phyloP scores from a whole-genome alignment of 345 rosid genomes.

The Camelina hispida region DNA sequence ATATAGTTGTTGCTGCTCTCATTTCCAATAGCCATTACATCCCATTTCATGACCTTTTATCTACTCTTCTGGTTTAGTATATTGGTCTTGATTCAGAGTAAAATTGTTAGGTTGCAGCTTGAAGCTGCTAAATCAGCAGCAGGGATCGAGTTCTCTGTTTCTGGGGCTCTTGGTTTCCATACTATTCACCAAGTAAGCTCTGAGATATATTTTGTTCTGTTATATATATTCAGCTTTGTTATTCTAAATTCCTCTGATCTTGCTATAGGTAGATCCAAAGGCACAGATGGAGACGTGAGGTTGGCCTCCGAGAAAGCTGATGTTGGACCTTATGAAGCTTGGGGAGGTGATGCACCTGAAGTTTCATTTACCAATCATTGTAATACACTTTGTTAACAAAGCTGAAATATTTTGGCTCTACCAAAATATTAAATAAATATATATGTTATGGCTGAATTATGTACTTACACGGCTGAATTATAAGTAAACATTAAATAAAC shows the following conservation, averaged over 20 bases:
- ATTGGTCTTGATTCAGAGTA: constrained; percentile 21
- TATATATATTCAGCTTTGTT: constrained; percentile 23
- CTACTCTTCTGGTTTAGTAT: background rate
- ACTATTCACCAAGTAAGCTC: constrained; percentile 78
- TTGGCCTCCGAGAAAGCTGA: constrained; percentile 46
- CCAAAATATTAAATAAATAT: too few species aligned
- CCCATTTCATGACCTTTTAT: constrained; percentile 13
- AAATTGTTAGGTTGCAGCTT: constrained; percentile 61
- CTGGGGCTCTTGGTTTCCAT: constrained; percentile 86
- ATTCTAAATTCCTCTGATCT: constrained; percentile 35
- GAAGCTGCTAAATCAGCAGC: constrained; percentile 77
- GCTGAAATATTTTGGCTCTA: too few species aligned
- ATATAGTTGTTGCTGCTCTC: constrained; percentile 14
- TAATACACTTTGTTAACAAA: too few species aligned
- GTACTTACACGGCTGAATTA: too few species aligned
- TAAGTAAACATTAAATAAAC: too few species aligned
- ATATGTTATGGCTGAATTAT: too few species aligned
- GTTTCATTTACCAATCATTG: too few species aligned
- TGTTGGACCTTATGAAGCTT: constrained; percentile 47
- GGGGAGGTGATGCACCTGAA: constrained; percentile 57
- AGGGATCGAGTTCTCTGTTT: constrained; percentile 74
- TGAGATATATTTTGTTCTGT: background rate
- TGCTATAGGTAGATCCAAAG: constrained; percentile 73
- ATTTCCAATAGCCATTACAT: constrained; percentile 16
- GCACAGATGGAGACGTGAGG: constrained; percentile 55